These are phyloP conservation scores for Primulina huaijiensis DNA, from an alignment of 257 asterid genomes.

Conservation along the genomic window DNA sequence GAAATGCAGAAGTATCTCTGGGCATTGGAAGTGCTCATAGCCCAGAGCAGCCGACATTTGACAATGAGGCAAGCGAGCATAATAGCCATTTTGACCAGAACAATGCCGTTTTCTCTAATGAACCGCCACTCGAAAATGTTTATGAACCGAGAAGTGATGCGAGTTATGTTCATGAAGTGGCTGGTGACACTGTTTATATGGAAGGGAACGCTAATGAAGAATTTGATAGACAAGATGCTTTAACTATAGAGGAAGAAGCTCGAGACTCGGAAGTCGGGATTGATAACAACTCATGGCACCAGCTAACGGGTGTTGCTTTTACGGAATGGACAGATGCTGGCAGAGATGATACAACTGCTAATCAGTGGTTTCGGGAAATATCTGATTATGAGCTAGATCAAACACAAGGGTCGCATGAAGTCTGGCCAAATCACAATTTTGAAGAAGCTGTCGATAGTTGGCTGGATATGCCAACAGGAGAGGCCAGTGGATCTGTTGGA, in stretches of 20 bases:
- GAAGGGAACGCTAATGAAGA: conserved; percentile 37
- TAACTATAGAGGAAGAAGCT: conserved; percentile 37
- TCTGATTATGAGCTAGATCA: conserved; percentile 37
- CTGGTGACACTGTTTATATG: conserved; percentile 19
- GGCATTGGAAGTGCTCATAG: conserved; percentile 29
- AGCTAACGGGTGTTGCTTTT: conserved; percentile 23
- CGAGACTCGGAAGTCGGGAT: conserved; percentile 34
- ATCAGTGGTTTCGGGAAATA: conserved; percentile 42
- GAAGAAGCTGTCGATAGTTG: conserved; percentile 66
- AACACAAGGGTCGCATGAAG: conserved; percentile 47
- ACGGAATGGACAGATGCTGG: conserved; percentile 33
- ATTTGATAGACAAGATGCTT: conserved; percentile 40
- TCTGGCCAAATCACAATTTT: conserved; percentile 53
- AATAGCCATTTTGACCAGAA: conserved; percentile 27
- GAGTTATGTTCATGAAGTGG: conserved; percentile 27
- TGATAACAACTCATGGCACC: conserved; percentile 40
- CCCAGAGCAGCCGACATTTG: conserved; percentile 31
- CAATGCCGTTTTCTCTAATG: conserved; percentile 25
- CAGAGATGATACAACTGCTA: conserved; percentile 33
- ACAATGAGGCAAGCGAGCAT: conserved; percentile 30
- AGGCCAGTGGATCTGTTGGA: conserved; percentile 41
- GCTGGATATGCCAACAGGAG: conserved; percentile 61
- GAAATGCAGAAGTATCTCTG: conserved; percentile 23
- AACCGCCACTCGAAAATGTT: conserved; percentile 30
- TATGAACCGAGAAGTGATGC: conserved; percentile 29